Evolutionary conservation across 306 rosid species (phyloP), one percentile per base, ranked within the genome.

Genomic region (Astragalus glycyphyllos): DNA sequence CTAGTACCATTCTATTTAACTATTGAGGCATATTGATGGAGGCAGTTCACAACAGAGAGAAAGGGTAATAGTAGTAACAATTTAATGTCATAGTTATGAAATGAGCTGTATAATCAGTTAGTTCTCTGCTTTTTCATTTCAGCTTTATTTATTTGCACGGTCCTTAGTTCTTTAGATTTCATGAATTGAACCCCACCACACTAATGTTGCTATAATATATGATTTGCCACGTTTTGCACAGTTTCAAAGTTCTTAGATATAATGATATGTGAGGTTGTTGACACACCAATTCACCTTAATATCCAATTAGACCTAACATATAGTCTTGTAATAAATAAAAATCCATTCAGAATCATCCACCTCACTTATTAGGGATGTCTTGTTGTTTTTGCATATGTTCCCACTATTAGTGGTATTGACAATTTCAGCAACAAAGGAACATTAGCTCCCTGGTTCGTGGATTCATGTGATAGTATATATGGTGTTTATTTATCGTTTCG

Each of bases 101-200:
- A 11, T 65, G 72, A 65, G 79, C 73, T 44, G 72, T 65, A 44
- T 31, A 10, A 53, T n/a, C n/a, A n/a, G n/a, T n/a, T n/a, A n/a
- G n/a, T n/a, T n/a, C n/a, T n/a, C n/a, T 74, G 29, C 6, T 41
- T 60, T 60, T 15, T 2, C 5, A 61, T 50, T 59, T 20, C 17
- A 23, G 15, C 60, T 7, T 8, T 60, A 16, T 40, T 15, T 26
- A 16, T 38, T 11, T 68, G 73, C 40, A 50, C 5, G 6, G 17
- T 56, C 20, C 32, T 58, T 7, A 11, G 26, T 54, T 74, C 55
- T 7, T 51, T 56, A 13, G 11, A 44, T 12, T 56, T 55, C 4
- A 66, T 38, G 20, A 20, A 4, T 59, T 14, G 66, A 59, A 37
- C 34, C 8, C 20, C 6, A 61, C 63, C 6, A 3, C 41, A 60